Evolutionary conservation across 148 eudicot genomes (phyloP).

Genomic region (Rhododendron henanense): DNA sequence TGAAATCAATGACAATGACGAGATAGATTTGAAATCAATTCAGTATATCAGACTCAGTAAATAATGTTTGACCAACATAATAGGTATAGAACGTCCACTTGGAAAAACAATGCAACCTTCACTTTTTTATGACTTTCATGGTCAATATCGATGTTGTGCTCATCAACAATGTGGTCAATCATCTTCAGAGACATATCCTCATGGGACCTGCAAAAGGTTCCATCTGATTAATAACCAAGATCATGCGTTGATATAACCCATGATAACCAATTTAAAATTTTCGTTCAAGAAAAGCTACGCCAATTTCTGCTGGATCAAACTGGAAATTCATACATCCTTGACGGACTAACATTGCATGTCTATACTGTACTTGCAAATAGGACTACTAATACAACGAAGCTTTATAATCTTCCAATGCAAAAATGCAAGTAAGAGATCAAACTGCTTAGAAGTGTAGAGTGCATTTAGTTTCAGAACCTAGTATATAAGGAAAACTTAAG

Average conservation of each 20-base stretch:
- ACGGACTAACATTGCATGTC: neutral
- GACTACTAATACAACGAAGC: neutral
- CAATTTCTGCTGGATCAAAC: neutral
- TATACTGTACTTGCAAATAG: neutral
- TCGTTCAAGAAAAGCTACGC: neutral
- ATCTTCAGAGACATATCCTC: too few relatives aligned
- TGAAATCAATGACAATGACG: neutral
- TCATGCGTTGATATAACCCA: neutral
- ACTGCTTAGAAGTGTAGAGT: neutral
- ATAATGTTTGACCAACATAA: neutral
- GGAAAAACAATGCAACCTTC: too few relatives aligned
- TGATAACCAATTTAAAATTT: neutral
- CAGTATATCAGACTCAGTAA: neutral
- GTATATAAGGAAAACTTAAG: neutral
- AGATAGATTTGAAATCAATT: neutral
- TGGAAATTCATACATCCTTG: neutral
- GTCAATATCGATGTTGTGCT: too few relatives aligned
- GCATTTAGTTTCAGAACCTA: neutral
- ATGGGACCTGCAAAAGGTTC: too few relatives aligned
- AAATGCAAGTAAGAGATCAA: neutral
- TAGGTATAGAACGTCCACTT: neutral
- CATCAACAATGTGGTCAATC: too few relatives aligned
- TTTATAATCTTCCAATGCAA: neutral
- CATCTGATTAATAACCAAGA: constrained; percentile 4
- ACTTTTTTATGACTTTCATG: too few relatives aligned